These are phyloP conservation scores for Pleurotus eryngii DNA, from an alignment of 768 basidiomycete genomes.

Conservation along the genomic window DNA sequence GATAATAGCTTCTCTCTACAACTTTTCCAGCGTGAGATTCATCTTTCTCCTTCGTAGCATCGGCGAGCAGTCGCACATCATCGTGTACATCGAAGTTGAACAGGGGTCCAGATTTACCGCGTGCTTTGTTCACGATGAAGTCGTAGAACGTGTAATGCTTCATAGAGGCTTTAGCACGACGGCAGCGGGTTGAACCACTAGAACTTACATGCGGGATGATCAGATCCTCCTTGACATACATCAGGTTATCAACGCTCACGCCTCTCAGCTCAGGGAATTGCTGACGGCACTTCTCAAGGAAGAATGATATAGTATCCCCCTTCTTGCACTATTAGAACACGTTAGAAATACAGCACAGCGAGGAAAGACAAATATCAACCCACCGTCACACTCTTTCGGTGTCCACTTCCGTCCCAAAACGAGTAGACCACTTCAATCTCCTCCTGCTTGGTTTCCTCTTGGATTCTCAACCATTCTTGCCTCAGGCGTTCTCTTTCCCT, in stretches of 20 bases:
- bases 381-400: constrained; percentile 87
- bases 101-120: constrained; percentile 95
- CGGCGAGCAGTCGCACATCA: constrained; percentile 90
- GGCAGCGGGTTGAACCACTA: neutral
- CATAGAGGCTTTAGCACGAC: constrained; percentile 1
- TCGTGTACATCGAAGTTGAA: constrained; percentile 99
- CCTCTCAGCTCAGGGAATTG: constrained; percentile 92
- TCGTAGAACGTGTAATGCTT: constrained; percentile 98
- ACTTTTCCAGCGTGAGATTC: constrained; percentile 99
- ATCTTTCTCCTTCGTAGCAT: constrained; percentile 96
- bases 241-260: constrained; percentile 91
- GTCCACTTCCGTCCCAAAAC: constrained; percentile 98
- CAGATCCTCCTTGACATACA: constrained; percentile 99
- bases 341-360: too few relatives aligned
- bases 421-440: constrained; percentile 94
- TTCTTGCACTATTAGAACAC: constrained; percentile 84
- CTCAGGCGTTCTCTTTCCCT: constrained; percentile 84
- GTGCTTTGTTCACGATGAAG: constrained; percentile 97
- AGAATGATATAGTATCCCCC: constrained; percentile 82
- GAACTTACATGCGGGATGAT: constrained; percentile 89
- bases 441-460: constrained; percentile 57
- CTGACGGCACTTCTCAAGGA: constrained; percentile 89
- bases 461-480: constrained; percentile 82
- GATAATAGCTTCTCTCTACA: constrained; percentile 93
- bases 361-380: constrained; percentile 25